A percentile compares a stretch with the other conserved stretches of the same genome.
Evolutionary conservation across 2,329 filamentous ascomycete species (phyloP).

Genomic region (Xylariales sp.): DNA sequence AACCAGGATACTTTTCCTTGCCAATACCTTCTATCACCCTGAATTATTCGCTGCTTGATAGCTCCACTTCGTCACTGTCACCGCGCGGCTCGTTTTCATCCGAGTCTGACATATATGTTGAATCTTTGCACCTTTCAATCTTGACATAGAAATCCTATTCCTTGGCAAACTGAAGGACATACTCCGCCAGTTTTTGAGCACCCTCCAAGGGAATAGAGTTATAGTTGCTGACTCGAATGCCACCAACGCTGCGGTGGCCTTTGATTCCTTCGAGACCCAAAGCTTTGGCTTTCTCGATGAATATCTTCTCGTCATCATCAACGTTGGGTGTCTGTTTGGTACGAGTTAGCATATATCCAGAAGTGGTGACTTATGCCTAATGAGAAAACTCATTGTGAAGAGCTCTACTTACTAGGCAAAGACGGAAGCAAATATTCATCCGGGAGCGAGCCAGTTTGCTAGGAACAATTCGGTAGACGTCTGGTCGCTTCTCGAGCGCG

Average conservation of each 20-base stretch:
- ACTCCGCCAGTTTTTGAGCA: constrained; percentile 55
- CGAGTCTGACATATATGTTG: too few species aligned
- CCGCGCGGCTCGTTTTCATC: too few species aligned
- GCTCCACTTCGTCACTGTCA: too few species aligned
- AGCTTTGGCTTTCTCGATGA: constrained; percentile 68
- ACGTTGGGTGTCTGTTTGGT: constrained; percentile 43
- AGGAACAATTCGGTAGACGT: constrained; percentile 74
- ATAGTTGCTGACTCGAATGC: constrained; percentile 84
- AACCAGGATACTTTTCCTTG: too few species aligned
- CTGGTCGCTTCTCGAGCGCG: constrained; percentile 67
- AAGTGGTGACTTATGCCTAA: too few species aligned
- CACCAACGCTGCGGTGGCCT: constrained; percentile 82
- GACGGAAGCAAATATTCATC: constrained; percentile 94
- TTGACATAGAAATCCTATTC: too few species aligned
- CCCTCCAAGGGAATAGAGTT: constrained; percentile 72
- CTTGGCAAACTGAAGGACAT: constrained; percentile 3
- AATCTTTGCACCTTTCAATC: too few species aligned
- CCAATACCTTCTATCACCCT: too few species aligned
- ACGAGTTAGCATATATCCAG: not conserved
- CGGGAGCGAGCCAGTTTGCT: constrained; percentile 71
- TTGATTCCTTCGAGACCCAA: constrained; percentile 74
- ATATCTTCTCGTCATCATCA: constrained; percentile 71
- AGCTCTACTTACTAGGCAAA: constrained; percentile 41
- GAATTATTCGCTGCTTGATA: too few species aligned
- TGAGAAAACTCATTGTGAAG: too few species aligned